phyloP scores from a whole-genome alignment of 2,329 filamentous ascomycete genomes.

The Colletotrichum spaethianum region DNA sequence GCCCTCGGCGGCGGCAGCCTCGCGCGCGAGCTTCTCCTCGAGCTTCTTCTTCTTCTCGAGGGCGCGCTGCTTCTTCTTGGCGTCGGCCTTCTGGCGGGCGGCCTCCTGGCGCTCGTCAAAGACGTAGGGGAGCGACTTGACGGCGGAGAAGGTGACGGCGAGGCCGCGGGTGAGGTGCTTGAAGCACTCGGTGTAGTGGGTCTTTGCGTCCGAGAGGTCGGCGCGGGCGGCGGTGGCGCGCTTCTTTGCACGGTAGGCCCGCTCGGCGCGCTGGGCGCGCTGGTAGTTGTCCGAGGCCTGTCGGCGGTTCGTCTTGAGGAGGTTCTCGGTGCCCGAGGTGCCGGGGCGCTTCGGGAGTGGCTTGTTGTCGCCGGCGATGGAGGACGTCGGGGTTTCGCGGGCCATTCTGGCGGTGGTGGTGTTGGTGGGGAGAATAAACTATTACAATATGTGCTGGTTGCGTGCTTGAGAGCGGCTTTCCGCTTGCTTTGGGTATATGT shows the following conservation, averaged over 20 bases:
- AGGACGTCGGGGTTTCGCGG: slow-evolving; percentile 33
- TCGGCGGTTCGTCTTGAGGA: slow-evolving; percentile 56
- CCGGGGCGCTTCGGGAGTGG: slow-evolving; percentile 54
- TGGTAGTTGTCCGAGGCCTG: slow-evolving; percentile 55
- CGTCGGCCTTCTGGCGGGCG: slow-evolving; percentile 48
- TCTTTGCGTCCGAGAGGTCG: slow-evolving; percentile 55
- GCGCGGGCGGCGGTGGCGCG: slow-evolving; percentile 55
- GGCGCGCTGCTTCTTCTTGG: slow-evolving; percentile 48
- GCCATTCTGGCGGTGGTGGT: slow-evolving; percentile 30
- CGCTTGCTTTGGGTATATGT: neutral
- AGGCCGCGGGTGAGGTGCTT: slow-evolving; percentile 54
- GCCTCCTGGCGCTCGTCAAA: slow-evolving; percentile 54
- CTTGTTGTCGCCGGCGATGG: slow-evolving; percentile 41
- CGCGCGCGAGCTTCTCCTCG: slow-evolving; percentile 50
- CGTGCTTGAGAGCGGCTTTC: neutral
- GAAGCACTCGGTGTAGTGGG: slow-evolving; percentile 55
- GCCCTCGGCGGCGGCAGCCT: slow-evolving; percentile 35
- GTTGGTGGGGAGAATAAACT: neutral
- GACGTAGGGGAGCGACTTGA: slow-evolving; percentile 53
- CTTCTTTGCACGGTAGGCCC: slow-evolving; percentile 58
- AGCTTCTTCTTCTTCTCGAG: slow-evolving; percentile 54
- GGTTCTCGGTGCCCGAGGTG: slow-evolving; percentile 59
- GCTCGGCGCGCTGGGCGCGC: slow-evolving; percentile 57
- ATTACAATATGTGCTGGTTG: neutral
- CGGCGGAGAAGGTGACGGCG: slow-evolving; percentile 50